Conservation (phyloP, 2,329 filamentous ascomycete species). For the Cercospora sojina region DNA sequence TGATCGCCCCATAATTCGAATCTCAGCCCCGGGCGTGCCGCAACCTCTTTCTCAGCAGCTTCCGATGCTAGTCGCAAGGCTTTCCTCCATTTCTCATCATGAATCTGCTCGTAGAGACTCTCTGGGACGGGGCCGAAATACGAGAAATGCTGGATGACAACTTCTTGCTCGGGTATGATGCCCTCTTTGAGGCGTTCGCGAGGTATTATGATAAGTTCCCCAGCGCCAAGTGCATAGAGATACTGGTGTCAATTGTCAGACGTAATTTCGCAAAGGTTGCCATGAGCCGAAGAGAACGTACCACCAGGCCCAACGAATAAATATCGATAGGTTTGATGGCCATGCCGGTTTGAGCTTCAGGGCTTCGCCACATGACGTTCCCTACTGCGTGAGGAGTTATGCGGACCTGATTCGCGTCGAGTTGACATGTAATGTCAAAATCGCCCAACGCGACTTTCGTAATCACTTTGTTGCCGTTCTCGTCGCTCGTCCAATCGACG, state of each 20-base stretch:
- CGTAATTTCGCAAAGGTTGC: no score
- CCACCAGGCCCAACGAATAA: constrained; percentile 43
- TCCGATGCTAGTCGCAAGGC: constrained; percentile 32
- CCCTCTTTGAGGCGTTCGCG: constrained; percentile 34
- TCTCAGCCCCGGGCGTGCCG: constrained; percentile 35
- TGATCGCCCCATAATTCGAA: constrained; percentile 37
- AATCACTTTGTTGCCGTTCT: constrained; percentile 38
- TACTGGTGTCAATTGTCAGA: no score
- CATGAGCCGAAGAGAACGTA: no score
- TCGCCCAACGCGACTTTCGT: constrained; percentile 40
- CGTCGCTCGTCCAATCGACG: constrained; percentile 37
- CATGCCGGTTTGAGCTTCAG: constrained; percentile 41
- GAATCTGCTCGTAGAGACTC: constrained; percentile 35
- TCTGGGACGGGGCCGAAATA: constrained; percentile 40
- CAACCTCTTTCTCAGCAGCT: constrained; percentile 33
- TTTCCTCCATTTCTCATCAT: constrained; percentile 33
- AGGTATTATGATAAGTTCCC: constrained; percentile 37
- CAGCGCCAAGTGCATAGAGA: constrained; percentile 38
- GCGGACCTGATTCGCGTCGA: constrained; percentile 31
- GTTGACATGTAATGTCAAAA: constrained; percentile 41
- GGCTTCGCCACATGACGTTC: constrained; percentile 45
- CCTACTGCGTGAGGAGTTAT: constrained; percentile 37
- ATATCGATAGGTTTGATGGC: constrained; percentile 41
- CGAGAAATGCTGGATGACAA: constrained; percentile 38
- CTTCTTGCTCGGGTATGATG: constrained; percentile 38